Evolutionary conservation across 1,139 yeast species (phyloP).

Genomic region (Blastobotrys elegans): DNA sequence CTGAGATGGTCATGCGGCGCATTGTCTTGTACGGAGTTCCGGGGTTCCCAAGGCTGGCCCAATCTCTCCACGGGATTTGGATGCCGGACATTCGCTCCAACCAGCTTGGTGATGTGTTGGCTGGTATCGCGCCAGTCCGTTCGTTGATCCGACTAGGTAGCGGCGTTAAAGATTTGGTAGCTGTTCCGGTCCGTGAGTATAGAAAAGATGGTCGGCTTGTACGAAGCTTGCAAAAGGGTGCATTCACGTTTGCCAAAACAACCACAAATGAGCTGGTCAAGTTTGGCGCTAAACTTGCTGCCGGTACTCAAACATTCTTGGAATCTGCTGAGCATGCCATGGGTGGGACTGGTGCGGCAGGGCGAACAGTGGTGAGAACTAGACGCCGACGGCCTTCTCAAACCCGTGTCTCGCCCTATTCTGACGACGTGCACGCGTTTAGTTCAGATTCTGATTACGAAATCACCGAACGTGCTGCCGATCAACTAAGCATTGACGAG

Average conservation of each 20-base stretch:
- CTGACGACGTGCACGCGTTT: constrained; percentile 24
- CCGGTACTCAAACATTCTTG: constrained; percentile 79
- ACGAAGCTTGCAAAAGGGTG: constrained; percentile 72
- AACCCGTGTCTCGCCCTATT: constrained; percentile 24
- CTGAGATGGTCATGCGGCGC: constrained; percentile 59
- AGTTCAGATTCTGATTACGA: constrained; percentile 31
- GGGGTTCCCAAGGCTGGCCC: constrained; percentile 61
- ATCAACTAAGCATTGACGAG: background rate
- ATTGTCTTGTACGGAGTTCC: constrained; percentile 67
- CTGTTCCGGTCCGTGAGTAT: constrained; percentile 71
- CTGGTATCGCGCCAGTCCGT: constrained; percentile 79
- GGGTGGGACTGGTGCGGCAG: constrained; percentile 61
- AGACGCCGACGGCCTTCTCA: background rate
- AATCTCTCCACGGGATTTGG: constrained; percentile 63
- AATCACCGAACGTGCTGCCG: constrained; percentile 27
- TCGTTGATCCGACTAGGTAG: constrained; percentile 74
- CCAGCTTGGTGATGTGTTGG: constrained; percentile 72
- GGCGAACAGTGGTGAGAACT: constrained; percentile 28
- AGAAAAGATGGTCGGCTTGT: constrained; percentile 65
- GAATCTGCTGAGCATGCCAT: constrained; percentile 75
- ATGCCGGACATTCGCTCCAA: constrained; percentile 77
- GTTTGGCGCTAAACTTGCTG: constrained; percentile 79
- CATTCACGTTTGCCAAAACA: constrained; percentile 67
- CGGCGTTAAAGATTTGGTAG: constrained; percentile 69
- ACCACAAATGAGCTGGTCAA: constrained; percentile 78